These are phyloP conservation scores for Themeda triandra DNA, from an alignment of 176 grass and related monocot species.

Conservation along the genomic window DNA sequence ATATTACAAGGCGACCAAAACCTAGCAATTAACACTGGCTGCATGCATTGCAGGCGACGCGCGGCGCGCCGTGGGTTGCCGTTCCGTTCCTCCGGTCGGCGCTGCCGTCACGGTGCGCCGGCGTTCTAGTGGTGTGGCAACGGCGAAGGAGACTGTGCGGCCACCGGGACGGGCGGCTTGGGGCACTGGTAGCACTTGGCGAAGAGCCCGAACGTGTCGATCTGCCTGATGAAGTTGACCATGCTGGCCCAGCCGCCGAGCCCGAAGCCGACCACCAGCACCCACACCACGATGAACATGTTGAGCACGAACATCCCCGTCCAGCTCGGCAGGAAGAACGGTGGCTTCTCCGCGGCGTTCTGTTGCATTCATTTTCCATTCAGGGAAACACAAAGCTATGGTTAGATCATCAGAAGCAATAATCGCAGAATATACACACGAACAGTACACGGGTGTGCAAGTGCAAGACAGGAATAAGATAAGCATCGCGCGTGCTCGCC, in stretches of 20 bases:
- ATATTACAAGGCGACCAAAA: slow-evolving; percentile 65
- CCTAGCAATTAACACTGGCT: slow-evolving; percentile 41
- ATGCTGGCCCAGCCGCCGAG: slow-evolving; percentile 87
- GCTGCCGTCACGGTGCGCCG: not conserved
- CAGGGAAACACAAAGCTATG: not conserved
- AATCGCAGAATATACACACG: not conserved
- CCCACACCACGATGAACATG: slow-evolving; percentile 78
- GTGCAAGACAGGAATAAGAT: not conserved
- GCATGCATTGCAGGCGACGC: not conserved
- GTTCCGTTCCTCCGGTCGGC: not conserved
- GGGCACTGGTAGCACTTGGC: slow-evolving; percentile 93
- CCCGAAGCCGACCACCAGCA: slow-evolving; percentile 80
- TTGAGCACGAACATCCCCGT: slow-evolving; percentile 75
- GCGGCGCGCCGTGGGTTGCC: not conserved
- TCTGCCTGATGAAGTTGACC: slow-evolving; percentile 72
- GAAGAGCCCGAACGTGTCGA: slow-evolving; percentile 87
- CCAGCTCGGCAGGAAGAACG: slow-evolving; percentile 75
- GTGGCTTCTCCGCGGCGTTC: slow-evolving; percentile 81
- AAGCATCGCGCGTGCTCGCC: not conserved
- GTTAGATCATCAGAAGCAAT: not conserved
- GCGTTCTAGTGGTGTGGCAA: slow-evolving; percentile 39
- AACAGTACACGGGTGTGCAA: not conserved
- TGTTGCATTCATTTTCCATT: slow-evolving; percentile 6
- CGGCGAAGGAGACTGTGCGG: slow-evolving; percentile 16
- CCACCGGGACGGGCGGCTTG: slow-evolving; percentile 28